A percentile compares a stretch with the other conserved stretches of the same genome.
These are phyloP conservation scores for Pseudogymnoascus sp. DNA, from an alignment of 2,329 filamentous ascomycete species.

Conservation along the genomic window DNA sequence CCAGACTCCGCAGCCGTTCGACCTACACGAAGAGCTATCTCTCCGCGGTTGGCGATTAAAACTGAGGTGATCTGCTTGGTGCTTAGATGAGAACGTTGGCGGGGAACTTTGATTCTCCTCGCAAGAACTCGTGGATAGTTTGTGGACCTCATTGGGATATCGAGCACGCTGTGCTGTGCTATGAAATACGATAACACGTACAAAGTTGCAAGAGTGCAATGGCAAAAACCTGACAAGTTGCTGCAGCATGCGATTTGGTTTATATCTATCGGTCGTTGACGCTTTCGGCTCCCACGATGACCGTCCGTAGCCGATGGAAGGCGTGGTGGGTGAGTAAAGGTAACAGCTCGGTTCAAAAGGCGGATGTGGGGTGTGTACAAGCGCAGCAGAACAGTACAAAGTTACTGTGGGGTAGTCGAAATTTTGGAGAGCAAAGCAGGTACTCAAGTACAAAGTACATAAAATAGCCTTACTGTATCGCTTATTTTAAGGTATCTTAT, in stretches of 20 bases:
- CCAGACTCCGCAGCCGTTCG: conserved; percentile 82
- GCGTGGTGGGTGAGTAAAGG: neutral
- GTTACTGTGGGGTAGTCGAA: neutral
- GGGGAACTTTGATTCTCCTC: neutral
- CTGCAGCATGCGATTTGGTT: neutral
- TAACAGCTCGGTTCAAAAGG: neutral
- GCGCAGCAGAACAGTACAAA: no score
- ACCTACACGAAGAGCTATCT: conserved; percentile 91
- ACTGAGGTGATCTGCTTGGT: conserved; percentile 63
- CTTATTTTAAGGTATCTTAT: neutral
- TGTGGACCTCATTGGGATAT: conserved; percentile 1
- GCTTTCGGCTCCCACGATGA: conserved; percentile 10
- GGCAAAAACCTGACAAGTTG: neutral
- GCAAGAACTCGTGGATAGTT: conserved; percentile 4
- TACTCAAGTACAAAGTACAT: neutral
- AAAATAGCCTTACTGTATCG: no score
- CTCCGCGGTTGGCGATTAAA: conserved; percentile 92
- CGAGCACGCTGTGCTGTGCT: neutral
- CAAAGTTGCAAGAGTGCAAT: neutral
- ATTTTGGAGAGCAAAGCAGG: neutral
- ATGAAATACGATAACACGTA: neutral
- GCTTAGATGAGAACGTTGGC: conserved; percentile 10
- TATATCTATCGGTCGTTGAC: neutral
- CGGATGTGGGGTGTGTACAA: neutral
- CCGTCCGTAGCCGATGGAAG: conserved; percentile 7